Evolutionary conservation across 495 filamentous ascomycete genomes (phyloP), one percentile per base, ranked within the genome.

Genomic region (Parachaetomium inaequale): DNA sequence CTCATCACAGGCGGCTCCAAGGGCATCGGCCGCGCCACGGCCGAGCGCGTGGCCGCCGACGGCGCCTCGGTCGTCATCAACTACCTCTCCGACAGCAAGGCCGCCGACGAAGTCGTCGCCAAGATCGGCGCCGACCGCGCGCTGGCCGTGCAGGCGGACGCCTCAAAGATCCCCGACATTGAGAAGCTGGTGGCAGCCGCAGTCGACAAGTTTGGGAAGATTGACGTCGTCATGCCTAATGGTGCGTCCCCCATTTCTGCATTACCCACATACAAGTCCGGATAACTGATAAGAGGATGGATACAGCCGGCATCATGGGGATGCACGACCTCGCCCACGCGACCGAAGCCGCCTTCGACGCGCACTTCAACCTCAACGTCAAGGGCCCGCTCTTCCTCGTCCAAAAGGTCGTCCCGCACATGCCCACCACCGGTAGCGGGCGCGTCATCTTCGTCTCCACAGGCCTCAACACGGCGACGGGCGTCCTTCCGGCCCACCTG

Each of bases 371-470:
- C 19, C 43, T 87, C 36, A 89, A 89, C 70, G 86, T 89, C 58
- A 89, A 88, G 66, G 87, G 87, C 2, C 82, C 87, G 0, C 83
- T 84, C 52, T 90, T 90, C 63, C 72, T 90, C 17, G 76, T 78
- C 3, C 82, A 88, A 80, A 83, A 85, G 75, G 82, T 84, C n/a
- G 81, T 75, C 0, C 81, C 79, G 8, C 81, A 90, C 66, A 88
- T 91, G 77, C 64, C 78, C 0, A 17, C 70, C 0, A 19, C 5
- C 32, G 32, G 32, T 34, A 82, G 84, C 26, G 81, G 79, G 1
- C 79, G 79, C 56, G 80, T 90, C 42, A 79, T 90, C 57, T 78
- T 90, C 61, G 67, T 89, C 62, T 85, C 84, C 6, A 85, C 84
- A 4, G 77, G 77, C 1, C 73, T 85, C 12, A 79, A 74, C 56